Evolutionary conservation across 2,329 filamentous ascomycete species (phyloP).

Genomic region (Parascedosporium putredinis): DNA sequence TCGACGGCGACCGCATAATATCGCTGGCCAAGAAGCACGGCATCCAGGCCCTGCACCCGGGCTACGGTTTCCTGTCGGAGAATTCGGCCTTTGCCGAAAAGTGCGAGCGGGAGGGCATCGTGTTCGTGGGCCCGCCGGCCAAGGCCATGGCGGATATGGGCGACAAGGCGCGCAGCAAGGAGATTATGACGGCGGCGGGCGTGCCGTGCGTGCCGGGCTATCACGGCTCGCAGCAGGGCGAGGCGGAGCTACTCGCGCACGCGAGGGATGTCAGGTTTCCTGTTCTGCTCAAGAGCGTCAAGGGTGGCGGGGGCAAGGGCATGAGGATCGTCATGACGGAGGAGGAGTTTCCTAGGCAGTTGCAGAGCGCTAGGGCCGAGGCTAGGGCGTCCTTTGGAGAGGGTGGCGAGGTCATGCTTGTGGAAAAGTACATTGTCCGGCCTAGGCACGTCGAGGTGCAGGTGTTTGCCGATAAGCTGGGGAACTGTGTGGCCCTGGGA

Average conservation of each 20-base stretch:
- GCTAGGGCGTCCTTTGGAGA: constrained; percentile 74
- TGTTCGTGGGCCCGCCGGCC: constrained; percentile 87
- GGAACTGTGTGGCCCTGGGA: constrained; percentile 71
- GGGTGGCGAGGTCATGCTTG: constrained; percentile 67
- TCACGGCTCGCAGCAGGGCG: constrained; percentile 74
- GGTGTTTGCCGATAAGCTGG: constrained; percentile 73
- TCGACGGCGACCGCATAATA: constrained; percentile 90
- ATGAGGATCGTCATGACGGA: constrained; percentile 63
- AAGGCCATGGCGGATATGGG: constrained; percentile 82
- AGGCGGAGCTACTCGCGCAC: constrained; percentile 48
- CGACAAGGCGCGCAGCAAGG: constrained; percentile 85
- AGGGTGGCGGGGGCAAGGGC: constrained; percentile 75
- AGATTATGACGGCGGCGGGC: constrained; percentile 92
- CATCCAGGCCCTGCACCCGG: constrained; percentile 87
- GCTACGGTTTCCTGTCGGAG: constrained; percentile 92
- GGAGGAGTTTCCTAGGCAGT: constrained; percentile 59
- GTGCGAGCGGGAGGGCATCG: constrained; percentile 80
- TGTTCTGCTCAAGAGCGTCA: constrained; percentile 70
- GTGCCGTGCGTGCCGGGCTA: constrained; percentile 96
- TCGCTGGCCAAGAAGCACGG: constrained; percentile 73
- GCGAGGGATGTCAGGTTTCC: constrained; percentile 61
- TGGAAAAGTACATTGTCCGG: constrained; percentile 71
- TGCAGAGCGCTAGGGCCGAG: constrained; percentile 64
- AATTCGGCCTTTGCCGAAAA: constrained; percentile 83
- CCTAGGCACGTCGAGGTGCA: constrained; percentile 85